A percentile compares a stretch with the other conserved stretches of the same genome.
Evolutionary conservation across 169 alveolate species (phyloP).

Genomic region (Pseudocohnilembus persalinus): DNA sequence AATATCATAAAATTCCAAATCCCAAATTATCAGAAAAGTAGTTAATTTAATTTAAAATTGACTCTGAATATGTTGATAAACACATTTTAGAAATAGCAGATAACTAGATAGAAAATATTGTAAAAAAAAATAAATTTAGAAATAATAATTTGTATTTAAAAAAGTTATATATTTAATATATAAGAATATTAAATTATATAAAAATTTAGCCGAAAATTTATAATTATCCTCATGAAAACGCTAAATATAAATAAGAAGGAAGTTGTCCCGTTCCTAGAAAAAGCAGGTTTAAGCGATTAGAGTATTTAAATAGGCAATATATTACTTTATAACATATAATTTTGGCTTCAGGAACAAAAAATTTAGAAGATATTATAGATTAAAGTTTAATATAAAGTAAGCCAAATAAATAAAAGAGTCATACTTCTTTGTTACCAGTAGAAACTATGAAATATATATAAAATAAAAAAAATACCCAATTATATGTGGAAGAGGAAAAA

Average conservation of each 20-base stretch:
- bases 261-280: slow-evolving; percentile 51
- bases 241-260: slow-evolving; percentile 31
- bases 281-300: slow-evolving; percentile 31
- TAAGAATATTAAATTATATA: too few relatives aligned
- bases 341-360: slow-evolving; percentile 44
- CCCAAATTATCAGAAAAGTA: slow-evolving; percentile 18
- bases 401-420: too few relatives aligned
- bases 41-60: not conserved
- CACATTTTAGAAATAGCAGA: not conserved
- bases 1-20: slow-evolving; percentile 25
- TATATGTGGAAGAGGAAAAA: not conserved
- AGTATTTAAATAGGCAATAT: slow-evolving; percentile 33
- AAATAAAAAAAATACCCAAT: slow-evolving; percentile 3
- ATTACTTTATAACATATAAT: slow-evolving; percentile 34
- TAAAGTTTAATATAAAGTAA: not conserved
- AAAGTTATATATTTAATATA: too few relatives aligned
- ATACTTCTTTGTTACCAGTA: not conserved
- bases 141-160: too few relatives aligned
- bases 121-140: too few relatives aligned
- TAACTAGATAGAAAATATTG: too few relatives aligned
- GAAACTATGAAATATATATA: not conserved
- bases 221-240: slow-evolving; percentile 39
- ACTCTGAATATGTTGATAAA: not conserved
- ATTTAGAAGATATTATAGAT: slow-evolving; percentile 30
- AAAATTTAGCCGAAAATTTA: slow-evolving; percentile 32